These are phyloP conservation scores for Xylariaceae sp. DNA, from an alignment of 2,329 filamentous ascomycete genomes.

Conservation along the genomic window DNA sequence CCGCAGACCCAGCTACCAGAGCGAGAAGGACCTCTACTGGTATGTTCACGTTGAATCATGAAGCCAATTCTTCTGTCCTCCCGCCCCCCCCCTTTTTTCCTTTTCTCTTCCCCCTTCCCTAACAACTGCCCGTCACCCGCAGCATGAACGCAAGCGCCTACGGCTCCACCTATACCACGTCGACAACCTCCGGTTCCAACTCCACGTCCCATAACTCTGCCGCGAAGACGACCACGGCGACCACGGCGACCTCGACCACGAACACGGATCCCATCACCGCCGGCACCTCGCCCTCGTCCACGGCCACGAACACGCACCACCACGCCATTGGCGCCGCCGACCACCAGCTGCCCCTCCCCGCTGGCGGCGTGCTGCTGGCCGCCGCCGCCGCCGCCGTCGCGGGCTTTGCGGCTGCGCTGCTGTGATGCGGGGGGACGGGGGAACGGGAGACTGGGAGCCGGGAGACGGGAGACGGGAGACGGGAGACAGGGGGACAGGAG, in stretches of 20 bases:
- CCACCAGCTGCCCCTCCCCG: no score
- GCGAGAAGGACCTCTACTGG: conserved; percentile 22
- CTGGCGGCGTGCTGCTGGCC: background rate
- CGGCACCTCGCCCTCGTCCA: conserved; percentile 1
- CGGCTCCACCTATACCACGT: conserved; percentile 16
- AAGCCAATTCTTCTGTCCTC: no score
- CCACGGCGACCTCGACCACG: conserved; percentile 1
- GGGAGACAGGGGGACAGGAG: no score
- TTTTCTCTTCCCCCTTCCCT: no score
- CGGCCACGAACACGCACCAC: conserved; percentile 3
- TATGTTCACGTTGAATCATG: no score
- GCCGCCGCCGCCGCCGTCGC: conserved; percentile 17
- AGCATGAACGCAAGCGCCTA: conserved; percentile 23
- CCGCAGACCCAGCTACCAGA: conserved; percentile 13
- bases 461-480: no score
- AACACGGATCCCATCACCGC: conserved; percentile 5
- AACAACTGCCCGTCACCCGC: background rate
- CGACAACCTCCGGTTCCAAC: conserved; percentile 5
- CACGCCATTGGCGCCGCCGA: no score
- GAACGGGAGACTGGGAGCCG: no score
- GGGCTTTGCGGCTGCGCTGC: conserved; percentile 16
- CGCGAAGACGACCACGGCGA: background rate
- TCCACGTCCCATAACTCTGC: conserved; percentile 2
- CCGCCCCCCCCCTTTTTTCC: no score
- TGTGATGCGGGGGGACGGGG: no score